Evolutionary conservation across 441 rosid genomes (phyloP).

Genomic region (Jatropha multifida): DNA sequence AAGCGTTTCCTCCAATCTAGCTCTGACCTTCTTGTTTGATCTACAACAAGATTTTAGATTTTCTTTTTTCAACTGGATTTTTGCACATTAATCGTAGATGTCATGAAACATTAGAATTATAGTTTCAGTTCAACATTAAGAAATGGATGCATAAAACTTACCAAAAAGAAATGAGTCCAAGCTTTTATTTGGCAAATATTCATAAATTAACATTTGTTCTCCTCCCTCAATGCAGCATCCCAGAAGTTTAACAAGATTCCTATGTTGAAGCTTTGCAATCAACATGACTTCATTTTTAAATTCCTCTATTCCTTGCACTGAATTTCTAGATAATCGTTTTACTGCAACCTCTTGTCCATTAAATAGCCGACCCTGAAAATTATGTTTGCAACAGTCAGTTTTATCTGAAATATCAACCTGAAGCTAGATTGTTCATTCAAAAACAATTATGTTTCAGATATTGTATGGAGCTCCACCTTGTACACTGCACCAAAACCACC

Average conservation of each 20-base stretch:
- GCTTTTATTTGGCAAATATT: constrained; percentile 38
- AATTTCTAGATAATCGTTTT: constrained; percentile 47
- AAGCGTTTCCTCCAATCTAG: constrained; percentile 49
- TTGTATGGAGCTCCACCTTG: constrained; percentile 19
- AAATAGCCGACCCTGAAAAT: constrained; percentile 44
- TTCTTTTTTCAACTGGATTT: background rate
- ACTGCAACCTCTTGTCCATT: constrained; percentile 57
- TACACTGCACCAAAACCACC: constrained; percentile 39
- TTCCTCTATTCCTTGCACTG: constrained; percentile 57
- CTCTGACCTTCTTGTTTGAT: constrained; percentile 23
- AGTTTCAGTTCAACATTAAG: background rate
- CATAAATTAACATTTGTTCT: too few relatives aligned
- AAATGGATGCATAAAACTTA: constrained; percentile 15
- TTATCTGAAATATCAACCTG: too few relatives aligned
- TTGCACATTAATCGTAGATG: too few relatives aligned
- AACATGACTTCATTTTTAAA: constrained; percentile 56
- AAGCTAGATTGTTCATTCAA: too few relatives aligned
- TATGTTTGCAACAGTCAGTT: background rate
- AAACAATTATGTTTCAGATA: too few relatives aligned
- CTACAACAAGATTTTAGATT: constrained; percentile 17
- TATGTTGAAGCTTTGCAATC: constrained; percentile 61
- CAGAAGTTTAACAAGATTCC: constrained; percentile 60
- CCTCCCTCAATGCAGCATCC: constrained; percentile 22
- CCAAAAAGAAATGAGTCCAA: constrained; percentile 52
- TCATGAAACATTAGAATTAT: background rate